These are phyloP conservation scores for Ophiostoma sp. DNA, from an alignment of 2,329 filamentous ascomycete genomes.

Conservation along the genomic window DNA sequence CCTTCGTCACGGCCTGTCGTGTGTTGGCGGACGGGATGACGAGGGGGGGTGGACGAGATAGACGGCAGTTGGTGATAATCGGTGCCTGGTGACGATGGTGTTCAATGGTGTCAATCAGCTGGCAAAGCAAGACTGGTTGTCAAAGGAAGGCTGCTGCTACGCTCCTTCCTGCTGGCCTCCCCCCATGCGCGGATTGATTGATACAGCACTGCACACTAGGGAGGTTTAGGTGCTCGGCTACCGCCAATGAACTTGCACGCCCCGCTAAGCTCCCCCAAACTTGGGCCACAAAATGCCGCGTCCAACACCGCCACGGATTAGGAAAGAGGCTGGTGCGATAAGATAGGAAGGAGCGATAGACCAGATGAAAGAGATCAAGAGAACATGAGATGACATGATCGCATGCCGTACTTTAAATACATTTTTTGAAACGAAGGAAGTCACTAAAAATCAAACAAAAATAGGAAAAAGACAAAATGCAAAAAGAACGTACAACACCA, in stretches of 20 bases:
- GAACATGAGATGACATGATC: background rate
- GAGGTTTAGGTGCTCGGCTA: background rate
- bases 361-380: background rate
- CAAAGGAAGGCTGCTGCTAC: conserved; percentile 1
- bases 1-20: background rate
- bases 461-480: background rate
- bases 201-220: conserved; percentile 20
- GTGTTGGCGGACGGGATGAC: background rate
- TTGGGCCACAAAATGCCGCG: conserved; percentile 33
- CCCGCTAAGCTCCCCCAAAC: conserved; percentile 28
- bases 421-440: no score
- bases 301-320: conserved; percentile 22
- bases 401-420: no score
- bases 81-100: conserved; percentile 18
- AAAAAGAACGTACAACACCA: conserved; percentile 25
- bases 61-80: background rate
- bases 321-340: conserved; percentile 27
- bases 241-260: conserved; percentile 24
- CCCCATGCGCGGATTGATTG: conserved; percentile 24
- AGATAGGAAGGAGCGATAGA: conserved; percentile 16
- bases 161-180: background rate
- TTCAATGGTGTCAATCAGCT: conserved; percentile 7
- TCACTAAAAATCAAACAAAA: background rate
- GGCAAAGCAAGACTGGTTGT: background rate
- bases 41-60: background rate